These are phyloP conservation scores for Schizophyllum amplum DNA, from an alignment of 1,284 basidiomycete genomes.

Conservation along the genomic window DNA sequence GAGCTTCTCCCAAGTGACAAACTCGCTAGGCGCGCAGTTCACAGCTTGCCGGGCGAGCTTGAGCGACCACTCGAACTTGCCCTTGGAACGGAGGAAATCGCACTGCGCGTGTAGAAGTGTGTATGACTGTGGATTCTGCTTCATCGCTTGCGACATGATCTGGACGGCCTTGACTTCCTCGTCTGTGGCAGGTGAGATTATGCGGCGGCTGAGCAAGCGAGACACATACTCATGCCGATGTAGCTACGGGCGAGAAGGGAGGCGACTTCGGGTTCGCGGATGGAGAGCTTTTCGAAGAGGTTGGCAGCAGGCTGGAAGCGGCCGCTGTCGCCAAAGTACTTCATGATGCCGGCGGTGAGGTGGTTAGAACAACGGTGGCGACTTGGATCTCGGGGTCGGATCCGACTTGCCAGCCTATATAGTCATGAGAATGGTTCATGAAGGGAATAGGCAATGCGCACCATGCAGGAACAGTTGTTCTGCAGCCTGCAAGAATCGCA, in stretches of 20 bases:
- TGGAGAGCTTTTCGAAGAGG: constrained; percentile 87
- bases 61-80: constrained; percentile 82
- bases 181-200: constrained; percentile 40
- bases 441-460: constrained; percentile 19
- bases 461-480: constrained; percentile 90
- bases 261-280: constrained; percentile 84
- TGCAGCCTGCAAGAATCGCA: constrained; percentile 86
- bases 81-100: constrained; percentile 87
- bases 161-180: constrained; percentile 98
- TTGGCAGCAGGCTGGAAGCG: constrained; percentile 88
- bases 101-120: constrained; percentile 91
- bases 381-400: constrained; percentile 99
- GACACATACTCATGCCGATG: constrained; percentile 87
- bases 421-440: background rate
- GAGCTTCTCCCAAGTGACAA: constrained; percentile 97
- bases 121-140: constrained; percentile 85
- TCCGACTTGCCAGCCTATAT: constrained; percentile 91
- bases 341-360: constrained; percentile 89
- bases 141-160: constrained; percentile 83
- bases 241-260: constrained; percentile 87
- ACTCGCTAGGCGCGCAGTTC: constrained; percentile 96
- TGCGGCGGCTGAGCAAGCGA: constrained; percentile 11
- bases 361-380: constrained; percentile 98
- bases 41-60: constrained; percentile 92
- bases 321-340: constrained; percentile 93